phyloP scores from a whole-genome alignment of 2,329 filamentous ascomycete genomes.

The Elsinoe batatas region DNA sequence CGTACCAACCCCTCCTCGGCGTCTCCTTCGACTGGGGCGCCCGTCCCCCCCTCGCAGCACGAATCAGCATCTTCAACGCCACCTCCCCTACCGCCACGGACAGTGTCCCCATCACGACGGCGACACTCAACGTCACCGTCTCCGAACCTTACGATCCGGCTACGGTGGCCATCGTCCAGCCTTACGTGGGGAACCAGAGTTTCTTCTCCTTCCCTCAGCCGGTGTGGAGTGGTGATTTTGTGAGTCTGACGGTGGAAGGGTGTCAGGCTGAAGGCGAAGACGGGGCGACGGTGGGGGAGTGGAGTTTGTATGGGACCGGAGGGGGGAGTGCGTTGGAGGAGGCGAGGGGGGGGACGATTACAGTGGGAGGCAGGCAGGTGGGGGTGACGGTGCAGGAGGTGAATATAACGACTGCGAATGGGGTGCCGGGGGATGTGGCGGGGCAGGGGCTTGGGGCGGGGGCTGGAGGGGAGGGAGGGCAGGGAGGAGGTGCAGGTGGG shows the following conservation, averaged over 20 bases:
- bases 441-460: neutral
- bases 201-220: slow-evolving; percentile 31
- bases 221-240: slow-evolving; percentile 37
- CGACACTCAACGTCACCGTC: slow-evolving; percentile 29
- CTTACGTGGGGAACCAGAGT: slow-evolving; percentile 37
- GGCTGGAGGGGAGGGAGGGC: neutral
- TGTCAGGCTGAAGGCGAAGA: slow-evolving; percentile 33
- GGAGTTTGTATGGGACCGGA: slow-evolving; percentile 15
- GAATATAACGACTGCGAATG: neutral
- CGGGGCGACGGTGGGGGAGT: slow-evolving; percentile 44
- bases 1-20: slow-evolving; percentile 35
- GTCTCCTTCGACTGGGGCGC: slow-evolving; percentile 53
- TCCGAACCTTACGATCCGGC: slow-evolving; percentile 32
- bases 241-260: slow-evolving; percentile 40
- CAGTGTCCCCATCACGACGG: slow-evolving; percentile 17
- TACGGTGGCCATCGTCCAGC: slow-evolving; percentile 28
- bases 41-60: slow-evolving; percentile 44
- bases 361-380: neutral
- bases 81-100: slow-evolving; percentile 25
- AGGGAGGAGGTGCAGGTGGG: neutral
- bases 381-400: neutral
- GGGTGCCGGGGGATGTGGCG: neutral
- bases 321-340: slow-evolving; percentile 1
- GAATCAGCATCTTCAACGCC: slow-evolving; percentile 46
- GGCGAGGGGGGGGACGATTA: neutral